Base-by-base conservation (phyloP, 2,329 filamentous ascomycete genomes). In the Phialocephala subalpina region DNA sequence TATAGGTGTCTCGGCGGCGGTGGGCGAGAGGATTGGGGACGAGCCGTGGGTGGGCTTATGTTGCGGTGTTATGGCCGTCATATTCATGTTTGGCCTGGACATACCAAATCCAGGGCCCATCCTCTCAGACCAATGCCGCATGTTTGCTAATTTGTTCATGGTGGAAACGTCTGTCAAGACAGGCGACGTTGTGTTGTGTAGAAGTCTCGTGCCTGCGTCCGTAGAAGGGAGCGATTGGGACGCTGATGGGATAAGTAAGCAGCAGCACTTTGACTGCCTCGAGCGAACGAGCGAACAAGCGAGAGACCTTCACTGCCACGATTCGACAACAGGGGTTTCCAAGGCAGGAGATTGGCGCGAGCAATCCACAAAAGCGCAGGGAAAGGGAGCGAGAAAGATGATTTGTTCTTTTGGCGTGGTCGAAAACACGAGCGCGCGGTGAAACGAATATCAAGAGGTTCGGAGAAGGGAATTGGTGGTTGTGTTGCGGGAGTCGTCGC, bases 1-100 rank as follows among this genome's bases (percentile, higher is more conserved):
- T 80, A 98, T 92, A 71, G 89, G 89, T 60, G 90, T 85, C 78
- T 95, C 92, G 76, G 90, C 86, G 69, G 90, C 84, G 70, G 91
- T 89, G 65, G 91, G 88, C 71, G 91, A 89, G 74, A 89, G 84
- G 77, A 88, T 82, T 70, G 87, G 83, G 65, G 86, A 81, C 67
- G 82, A 81, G 71, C 81, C 80, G 60, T 84, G 80, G 65, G 82
- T 79, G 69, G 84, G 82, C 78, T 90, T 88, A 73, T 84, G 82
- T 69, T 88, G 87, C 68, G 85, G 82, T 42, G 70, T 61, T 67
- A 84, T 82, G 78, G 87, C 84, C 71, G 68, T 67, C 73, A 77
- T 85, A 58, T 72, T 73, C 72, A 77, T 75, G 62, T 75, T 73
- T 80, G 84, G 84, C 74, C 87, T 76, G 67, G 79, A 82, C 84